Base-by-base conservation (phyloP, 2,329 filamentous ascomycete species). In the Fusarium sp. region DNA sequence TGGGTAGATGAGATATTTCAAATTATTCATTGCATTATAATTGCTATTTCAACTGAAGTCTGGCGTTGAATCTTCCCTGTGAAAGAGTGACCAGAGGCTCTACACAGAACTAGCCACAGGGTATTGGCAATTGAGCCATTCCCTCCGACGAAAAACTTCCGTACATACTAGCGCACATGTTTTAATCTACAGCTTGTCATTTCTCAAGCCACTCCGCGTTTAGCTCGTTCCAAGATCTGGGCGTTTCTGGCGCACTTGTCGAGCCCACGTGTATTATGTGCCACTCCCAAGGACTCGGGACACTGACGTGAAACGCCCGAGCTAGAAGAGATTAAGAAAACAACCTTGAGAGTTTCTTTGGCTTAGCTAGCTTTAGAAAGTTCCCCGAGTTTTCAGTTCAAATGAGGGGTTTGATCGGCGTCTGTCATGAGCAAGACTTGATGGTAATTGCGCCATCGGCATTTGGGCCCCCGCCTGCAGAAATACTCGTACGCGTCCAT, bases 361-460 rank as follows among this genome's bases (percentile, higher is more conserved):
- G 9, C 11, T 24, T 11, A 28, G 5, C 38, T 34, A 22, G 3
- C 19, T 43, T 28, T 0, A 24, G 38, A 21, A 54, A 36, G 55
- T 57, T 54, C 22, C 22, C 55, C 47, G 55, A 57, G 13, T 14
- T 36, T 9, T 54, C n/a, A n/a, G 21, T 11, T 1, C 7, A 31
- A 57, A 22, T 49, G 54, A 46, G 61, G 55, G 44, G 45, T 49
- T 38, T 44, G 51, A 51, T 57, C 46, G 47, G 64, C 55, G 36
- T 15, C 15, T 22, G 8, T 11, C n/a, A 72, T 72, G 63, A 56
- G 70, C 70, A 72, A 72, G 53, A 65, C 39, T n/a, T 9, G 19
- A 14, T 57, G 33, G 44, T 40, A 31, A 72, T 72, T 53, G 70
- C 70, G 70, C 70, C 67, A 72, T 72, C 52, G 54, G 24, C 28